Base-by-base conservation (phyloP, 495 filamentous ascomycete species). In the Tuber magnatum region DNA sequence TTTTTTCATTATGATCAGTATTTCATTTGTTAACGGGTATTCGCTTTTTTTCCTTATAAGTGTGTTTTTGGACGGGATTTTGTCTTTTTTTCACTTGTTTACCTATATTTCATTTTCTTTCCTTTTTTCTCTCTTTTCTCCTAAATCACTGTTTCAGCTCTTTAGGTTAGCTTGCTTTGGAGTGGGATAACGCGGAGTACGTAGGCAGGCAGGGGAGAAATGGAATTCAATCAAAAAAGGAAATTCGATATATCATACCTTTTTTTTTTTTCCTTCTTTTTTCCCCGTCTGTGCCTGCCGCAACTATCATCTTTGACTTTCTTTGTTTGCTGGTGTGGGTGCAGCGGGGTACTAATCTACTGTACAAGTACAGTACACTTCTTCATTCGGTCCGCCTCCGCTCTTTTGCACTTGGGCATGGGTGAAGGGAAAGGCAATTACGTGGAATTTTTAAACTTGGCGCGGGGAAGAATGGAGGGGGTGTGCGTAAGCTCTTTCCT, bases 21-120 rank as follows among this genome's bases (percentile, higher is more conserved):
- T 65, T 65, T 65, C 56, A 65, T 65, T 65, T 65, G 56, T 65
- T 35, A 65, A 65, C 56, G 56, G 56, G 56, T 65, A 65, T 35
- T 65, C 28, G 28, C 56, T 32, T 35, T 35, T 65, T 65, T 65
- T 65, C 56, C 56, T 65, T 20, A 65, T 65, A 18, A 18, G 28
- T 65, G 56, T 65, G 56, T 65, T 65, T 65, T 65, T 65, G 56
- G 56, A 65, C 56, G 56, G 56, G 56, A 65, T 65, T 65, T 65
- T 65, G 56, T 35, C 51, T 61, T 61, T 56, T 56, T 65, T 65
- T 32, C n/a, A 65, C 56, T 65, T 65, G 56, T 65, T 65, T 35
- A 32, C 28, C 28, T 35, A 65, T 65, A 14, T 28, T 28, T 28
- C 7, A 12, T 35, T 65, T 20, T 12, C 28, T 35, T 18, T 56